phyloP scores from a whole-genome alignment of 2,329 filamentous ascomycete genomes.

The Orbilia javanica region DNA sequence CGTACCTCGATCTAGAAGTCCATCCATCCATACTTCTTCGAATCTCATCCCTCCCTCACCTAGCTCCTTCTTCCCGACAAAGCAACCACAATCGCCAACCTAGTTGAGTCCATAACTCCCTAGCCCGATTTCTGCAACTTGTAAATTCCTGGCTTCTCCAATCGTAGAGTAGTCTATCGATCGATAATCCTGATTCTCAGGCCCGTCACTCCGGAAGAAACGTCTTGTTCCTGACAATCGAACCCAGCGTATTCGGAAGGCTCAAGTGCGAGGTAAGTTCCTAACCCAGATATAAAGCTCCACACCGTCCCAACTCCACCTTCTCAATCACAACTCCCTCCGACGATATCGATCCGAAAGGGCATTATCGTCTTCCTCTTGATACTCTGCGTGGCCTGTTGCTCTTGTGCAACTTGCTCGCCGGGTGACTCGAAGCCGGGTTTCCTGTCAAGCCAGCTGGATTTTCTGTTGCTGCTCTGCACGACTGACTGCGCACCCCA shows the following conservation, averaged over 20 bases:
- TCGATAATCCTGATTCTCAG: slow-evolving; percentile 28
- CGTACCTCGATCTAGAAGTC: background rate
- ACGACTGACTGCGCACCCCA: background rate
- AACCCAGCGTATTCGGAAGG: background rate
- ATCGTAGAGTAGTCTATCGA: slow-evolving; percentile 4
- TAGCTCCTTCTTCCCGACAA: slow-evolving; percentile 17
- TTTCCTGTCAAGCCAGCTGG: background rate
- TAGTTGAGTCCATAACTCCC: slow-evolving; percentile 17
- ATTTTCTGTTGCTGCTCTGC: slow-evolving; percentile 8
- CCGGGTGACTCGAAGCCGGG: slow-evolving; percentile 10
- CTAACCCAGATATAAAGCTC: slow-evolving; percentile 3
- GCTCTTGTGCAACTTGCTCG: slow-evolving; percentile 31
- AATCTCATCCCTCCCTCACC: background rate
- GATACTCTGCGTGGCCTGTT: slow-evolving; percentile 13
- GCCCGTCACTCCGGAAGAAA: background rate
- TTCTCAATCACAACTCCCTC: background rate
- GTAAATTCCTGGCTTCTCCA: slow-evolving; percentile 6
- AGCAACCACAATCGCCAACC: slow-evolving; percentile 3
- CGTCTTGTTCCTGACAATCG: slow-evolving; percentile 13
- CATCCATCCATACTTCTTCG: background rate
- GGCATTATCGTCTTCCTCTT: background rate
- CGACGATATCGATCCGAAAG: slow-evolving; percentile 24
- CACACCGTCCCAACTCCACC: background rate
- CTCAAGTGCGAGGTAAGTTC: slow-evolving; percentile 1
- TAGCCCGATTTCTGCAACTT: background rate